Percentiles rank a stretch among this genome's conserved stretches.
Conservation (phyloP, 1,284 basidiomycete genomes). For the Schizophyllum amplum region DNA sequence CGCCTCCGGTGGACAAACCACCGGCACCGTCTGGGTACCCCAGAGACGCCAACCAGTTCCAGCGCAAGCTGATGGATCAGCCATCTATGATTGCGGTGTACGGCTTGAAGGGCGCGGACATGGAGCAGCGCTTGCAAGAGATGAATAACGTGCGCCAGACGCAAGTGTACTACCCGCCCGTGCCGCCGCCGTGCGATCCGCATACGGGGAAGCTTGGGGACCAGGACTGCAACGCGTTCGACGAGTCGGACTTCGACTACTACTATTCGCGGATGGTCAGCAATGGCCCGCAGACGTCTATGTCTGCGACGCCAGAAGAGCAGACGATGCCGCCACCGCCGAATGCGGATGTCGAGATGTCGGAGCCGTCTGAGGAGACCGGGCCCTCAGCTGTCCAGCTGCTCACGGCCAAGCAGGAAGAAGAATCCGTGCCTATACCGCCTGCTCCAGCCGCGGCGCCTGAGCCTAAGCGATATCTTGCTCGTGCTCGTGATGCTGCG, state of each 20-base stretch:
- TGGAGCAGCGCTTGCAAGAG: background rate
- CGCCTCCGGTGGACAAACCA: background rate
- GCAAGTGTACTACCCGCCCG: background rate
- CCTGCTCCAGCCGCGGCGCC: no score
- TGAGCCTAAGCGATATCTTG: background rate
- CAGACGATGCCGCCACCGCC: no score
- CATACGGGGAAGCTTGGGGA: background rate
- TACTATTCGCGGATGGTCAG: background rate
- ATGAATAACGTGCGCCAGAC: background rate
- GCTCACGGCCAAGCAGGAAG: background rate
- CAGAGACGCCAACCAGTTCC: background rate
- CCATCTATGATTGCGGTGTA: background rate
- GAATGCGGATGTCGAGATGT: background rate
- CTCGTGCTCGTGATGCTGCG: background rate
- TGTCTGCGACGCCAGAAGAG: no score
- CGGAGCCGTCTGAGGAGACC: background rate
- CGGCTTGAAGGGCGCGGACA: background rate
- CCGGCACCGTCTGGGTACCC: background rate
- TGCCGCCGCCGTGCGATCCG: background rate
- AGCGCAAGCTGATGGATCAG: background rate
- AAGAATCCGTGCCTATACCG: background rate
- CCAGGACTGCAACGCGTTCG: background rate
- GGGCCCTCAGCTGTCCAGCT: no score
- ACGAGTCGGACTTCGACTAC: background rate
- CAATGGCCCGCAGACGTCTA: background rate